Base-by-base conservation (phyloP, 2,329 filamentous ascomycete genomes). In the Venturia pyrina region DNA sequence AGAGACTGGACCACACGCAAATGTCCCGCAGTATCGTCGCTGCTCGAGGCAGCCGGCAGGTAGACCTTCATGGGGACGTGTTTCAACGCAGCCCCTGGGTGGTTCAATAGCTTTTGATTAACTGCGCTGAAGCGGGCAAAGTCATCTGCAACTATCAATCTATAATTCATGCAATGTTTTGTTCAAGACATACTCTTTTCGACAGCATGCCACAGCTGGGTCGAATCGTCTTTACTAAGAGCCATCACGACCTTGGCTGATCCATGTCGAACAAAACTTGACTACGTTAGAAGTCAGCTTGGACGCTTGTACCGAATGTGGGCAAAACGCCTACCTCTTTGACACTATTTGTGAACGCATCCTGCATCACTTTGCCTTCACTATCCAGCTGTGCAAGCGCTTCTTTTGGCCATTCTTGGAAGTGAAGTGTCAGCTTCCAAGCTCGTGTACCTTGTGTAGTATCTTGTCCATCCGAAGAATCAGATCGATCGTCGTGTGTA, bases 231-330 rank as follows among this genome's bases (percentile, higher is more conserved):
- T 74, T 92, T 93, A 68, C 89, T 91, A 72, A 97, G 80, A 65
- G 87, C 88, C 91, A 96, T 96, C 72, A 96, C 93, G 68, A 89
- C 88, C 74, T 93, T 92, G 19, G 91, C 91, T 65, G 89, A 95
- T 57, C 92, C 91, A 70, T 95, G 93, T 63, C 93, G 86, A 63
- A 96, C 81, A 70, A 92, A 96, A 76, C 96, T 92, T 40, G 93
- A 59, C 53, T 59, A 11, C 11, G 17, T 13, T 92, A 82, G 86
- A 66, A 13, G 70, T 63, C 24, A 68, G 68, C 43, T 69, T 67
- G 37, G 65, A 59, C 17, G 69, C 13, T 34, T 7, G 5, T 40
- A 44, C 32, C 24, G 40, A 15, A 34, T 65, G 71, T 32, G 66
- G 46, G 7, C 15, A 15, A 2, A 6, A 7, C 37, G 13, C 44